These are phyloP conservation scores for Skeletonema grethae DNA, from an alignment of 108 stramenopile genomes.

Conservation along the genomic window DNA sequence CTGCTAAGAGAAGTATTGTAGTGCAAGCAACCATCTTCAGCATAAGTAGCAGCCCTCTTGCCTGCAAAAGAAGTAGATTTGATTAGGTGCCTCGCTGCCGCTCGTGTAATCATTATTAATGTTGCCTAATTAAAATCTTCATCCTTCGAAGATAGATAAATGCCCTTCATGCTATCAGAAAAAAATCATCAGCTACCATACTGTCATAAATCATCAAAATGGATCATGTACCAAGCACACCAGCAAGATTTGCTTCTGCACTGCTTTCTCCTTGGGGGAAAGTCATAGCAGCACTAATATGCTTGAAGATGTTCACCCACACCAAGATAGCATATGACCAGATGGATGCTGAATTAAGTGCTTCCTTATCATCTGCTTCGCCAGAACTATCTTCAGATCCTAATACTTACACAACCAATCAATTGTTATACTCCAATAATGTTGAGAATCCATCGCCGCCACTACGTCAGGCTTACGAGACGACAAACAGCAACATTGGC, in stretches of 20 bases:
- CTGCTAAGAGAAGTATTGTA: no score
- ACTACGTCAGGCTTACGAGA: not conserved
- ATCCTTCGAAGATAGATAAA: no score
- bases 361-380: not conserved
- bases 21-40: no score
- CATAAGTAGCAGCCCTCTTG: no score
- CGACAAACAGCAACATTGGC: not conserved
- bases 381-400: no score
- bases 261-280: not conserved
- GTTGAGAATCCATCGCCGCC: no score
- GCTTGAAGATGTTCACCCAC: slow-evolving; percentile 9
- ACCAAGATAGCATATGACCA: slow-evolving; percentile 9
- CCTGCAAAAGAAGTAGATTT: no score
- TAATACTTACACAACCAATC: not conserved
- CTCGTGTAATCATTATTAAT: no score
- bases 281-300: slow-evolving; percentile 6
- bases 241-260: not conserved
- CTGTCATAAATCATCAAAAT: not conserved
- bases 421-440: not conserved
- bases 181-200: no score
- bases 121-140: no score
- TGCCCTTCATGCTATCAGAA: no score
- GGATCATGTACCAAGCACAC: not conserved
- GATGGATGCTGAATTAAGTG: slow-evolving; percentile 1
- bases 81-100: no score